Conservation (phyloP, 176 grass and related monocot species). For the Alloteropsis semialata region DNA sequence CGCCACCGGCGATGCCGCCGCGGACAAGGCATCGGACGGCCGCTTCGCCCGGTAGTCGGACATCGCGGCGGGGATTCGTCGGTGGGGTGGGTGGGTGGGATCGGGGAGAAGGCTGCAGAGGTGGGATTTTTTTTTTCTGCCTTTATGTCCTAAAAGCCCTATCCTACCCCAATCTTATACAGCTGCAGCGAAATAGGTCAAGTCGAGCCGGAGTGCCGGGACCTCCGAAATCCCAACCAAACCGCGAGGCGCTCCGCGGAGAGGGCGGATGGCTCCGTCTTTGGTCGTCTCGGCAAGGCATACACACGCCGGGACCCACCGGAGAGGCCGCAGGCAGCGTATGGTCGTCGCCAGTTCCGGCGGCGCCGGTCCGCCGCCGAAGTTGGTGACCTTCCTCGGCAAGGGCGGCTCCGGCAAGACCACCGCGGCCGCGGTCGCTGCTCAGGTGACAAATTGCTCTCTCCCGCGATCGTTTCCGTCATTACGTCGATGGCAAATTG, state of each 20-base stretch:
- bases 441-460: slow-evolving; percentile 40
- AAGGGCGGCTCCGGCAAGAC: slow-evolving; percentile 94
- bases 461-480: background rate
- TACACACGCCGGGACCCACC: background rate
- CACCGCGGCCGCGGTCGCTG: slow-evolving; percentile 68
- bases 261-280: slow-evolving; percentile 20
- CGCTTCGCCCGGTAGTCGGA: slow-evolving; percentile 32
- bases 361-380: slow-evolving; percentile 41
- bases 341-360: slow-evolving; percentile 32
- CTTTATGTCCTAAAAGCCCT: background rate
- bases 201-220: no score
- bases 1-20: background rate
- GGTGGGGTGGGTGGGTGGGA: background rate
- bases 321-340: slow-evolving; percentile 13
- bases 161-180: background rate
- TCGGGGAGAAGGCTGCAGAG: background rate
- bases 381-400: slow-evolving; percentile 87
- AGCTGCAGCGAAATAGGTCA: background rate
- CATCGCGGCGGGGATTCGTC: slow-evolving; percentile 11
- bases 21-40: background rate
- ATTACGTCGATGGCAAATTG: background rate
- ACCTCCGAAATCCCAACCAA: background rate
- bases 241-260: background rate
- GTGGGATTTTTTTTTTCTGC: background rate
- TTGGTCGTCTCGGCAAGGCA: slow-evolving; percentile 34